These are phyloP conservation scores for Iris pallida DNA, from an alignment of 116 monocot species.

Conservation along the genomic window DNA sequence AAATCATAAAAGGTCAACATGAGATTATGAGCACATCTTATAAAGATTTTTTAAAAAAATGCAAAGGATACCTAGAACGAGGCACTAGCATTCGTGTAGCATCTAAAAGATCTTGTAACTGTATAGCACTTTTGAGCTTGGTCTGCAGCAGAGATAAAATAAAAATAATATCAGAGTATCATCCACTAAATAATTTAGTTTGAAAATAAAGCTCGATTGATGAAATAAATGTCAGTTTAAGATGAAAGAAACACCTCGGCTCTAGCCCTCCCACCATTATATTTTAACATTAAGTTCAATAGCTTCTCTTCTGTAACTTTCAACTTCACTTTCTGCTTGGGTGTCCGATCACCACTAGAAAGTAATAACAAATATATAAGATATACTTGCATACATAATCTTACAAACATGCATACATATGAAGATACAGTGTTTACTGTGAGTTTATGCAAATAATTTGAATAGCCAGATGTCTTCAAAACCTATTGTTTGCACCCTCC, in stretches of 20 bases:
- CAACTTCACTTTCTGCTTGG: conserved; percentile 99
- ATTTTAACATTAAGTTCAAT: conserved; percentile 96
- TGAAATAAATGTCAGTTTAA: no score
- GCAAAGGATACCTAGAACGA: conserved; percentile 53
- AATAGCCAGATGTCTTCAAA: no score
- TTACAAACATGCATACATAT: no score
- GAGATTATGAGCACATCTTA: no score
- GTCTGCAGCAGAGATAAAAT: conserved; percentile 45
- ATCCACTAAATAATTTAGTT: background rate
- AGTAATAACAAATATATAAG: conserved; percentile 10
- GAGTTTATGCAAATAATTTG: no score
- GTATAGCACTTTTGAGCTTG: conserved; percentile 99
- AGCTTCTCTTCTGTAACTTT: conserved; percentile 97
- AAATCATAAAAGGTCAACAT: no score
- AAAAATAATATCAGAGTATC: background rate
- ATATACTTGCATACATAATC: no score
- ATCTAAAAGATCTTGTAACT: conserved; percentile 97
- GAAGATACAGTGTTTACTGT: no score
- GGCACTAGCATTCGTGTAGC: conserved; percentile 93
- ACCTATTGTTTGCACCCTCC: no score
- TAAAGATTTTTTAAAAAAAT: no score
- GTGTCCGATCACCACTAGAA: conserved; percentile 96
- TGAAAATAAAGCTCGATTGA: no score
- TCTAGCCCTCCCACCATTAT: conserved; percentile 88
- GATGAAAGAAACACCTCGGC: conserved; percentile 55